Percentiles rank a stretch among this genome's conserved stretches.
Evolutionary conservation across 306 rosid species (phyloP).

Genomic region (Carpinus fangiana): DNA sequence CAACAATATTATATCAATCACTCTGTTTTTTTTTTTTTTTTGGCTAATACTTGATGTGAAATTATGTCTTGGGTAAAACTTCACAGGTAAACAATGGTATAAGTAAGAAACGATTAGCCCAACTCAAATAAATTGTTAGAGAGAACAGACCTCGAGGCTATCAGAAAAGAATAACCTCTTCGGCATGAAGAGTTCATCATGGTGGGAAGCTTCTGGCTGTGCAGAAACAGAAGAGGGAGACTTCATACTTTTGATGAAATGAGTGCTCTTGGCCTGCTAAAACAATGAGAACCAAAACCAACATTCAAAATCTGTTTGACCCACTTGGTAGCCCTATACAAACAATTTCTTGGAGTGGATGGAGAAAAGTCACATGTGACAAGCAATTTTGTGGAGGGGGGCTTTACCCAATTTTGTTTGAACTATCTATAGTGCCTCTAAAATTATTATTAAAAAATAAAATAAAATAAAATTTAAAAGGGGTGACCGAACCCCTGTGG

Average conservation of each 20-base stretch:
- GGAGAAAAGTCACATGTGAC: too few relatives aligned
- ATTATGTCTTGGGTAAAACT: not conserved
- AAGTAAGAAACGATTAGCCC: not conserved
- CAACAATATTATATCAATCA: too few relatives aligned
- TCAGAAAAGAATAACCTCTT: constrained; percentile 40
- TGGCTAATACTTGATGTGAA: not conserved
- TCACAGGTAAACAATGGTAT: not conserved
- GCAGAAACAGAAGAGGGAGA: constrained; percentile 26
- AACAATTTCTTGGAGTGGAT: too few relatives aligned
- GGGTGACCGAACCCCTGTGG: too few relatives aligned
- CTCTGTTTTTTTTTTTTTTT: too few relatives aligned
- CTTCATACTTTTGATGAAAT: constrained; percentile 26
- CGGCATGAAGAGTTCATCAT: constrained; percentile 47
- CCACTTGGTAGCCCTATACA: too few relatives aligned
- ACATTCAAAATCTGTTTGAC: not conserved
- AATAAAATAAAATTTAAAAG: too few relatives aligned
- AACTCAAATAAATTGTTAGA: not conserved
- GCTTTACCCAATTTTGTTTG: too few relatives aligned
- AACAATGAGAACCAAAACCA: not conserved
- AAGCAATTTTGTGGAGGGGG: too few relatives aligned
- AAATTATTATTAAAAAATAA: too few relatives aligned
- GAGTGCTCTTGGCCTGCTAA: not conserved
- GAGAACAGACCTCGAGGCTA: constrained; percentile 30
- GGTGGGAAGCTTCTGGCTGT: constrained; percentile 29
- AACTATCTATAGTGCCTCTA: too few relatives aligned